Evolutionary conservation across 441 rosid species (phyloP), one percentile per base, ranked within the genome.

Genomic region (Eutrema salsugineum): DNA sequence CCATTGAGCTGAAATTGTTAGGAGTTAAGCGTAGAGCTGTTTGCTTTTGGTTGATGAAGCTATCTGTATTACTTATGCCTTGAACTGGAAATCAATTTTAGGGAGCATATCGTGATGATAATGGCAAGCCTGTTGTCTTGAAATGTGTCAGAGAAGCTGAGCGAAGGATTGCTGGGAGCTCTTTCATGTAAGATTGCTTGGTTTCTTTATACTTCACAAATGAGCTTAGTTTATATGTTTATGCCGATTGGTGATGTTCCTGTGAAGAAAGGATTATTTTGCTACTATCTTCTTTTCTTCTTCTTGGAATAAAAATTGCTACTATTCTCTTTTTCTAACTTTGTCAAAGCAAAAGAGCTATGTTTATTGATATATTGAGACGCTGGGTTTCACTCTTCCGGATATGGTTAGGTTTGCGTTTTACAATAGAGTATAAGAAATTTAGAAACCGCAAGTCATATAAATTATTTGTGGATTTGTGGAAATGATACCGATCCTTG

Each of bases 51-150:
- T 19, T 66, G 19, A 66, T 58, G 55, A 66, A 67, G 50, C 40
- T 60, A 30, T 63, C 3, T 51, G 4, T 42, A 11, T 32, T 50
- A 11, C 19, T 19, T 35, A 20, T 56, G 7, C 50, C 6, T 27
- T 8, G 11, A 58, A 11, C n/a, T 48, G 20, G 20, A 3, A 22
- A 19, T 63, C n/a, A n/a, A 48, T 44, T n/a, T 7, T 72, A 91
- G 99, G 99, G 99, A 8, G 99, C 99, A 16, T 94, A 94, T 78
- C 93, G 97, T n/a, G 95, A 94, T 77, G 97, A 91, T 65, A 88
- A 91, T 62, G 97, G 99, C 19, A 91, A 91, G 81, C 99, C 97
- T 6, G 97, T 90, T 14, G 97, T 91, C 48, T 83, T 94, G 71
- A 85, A 88, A 32, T 87, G 97, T 80, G 97, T 94, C 30, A 82